Evolutionary conservation across 106 monocot genomes (phyloP), one percentile per base, ranked within the genome.

Genomic region (Dendrobium nobile): DNA sequence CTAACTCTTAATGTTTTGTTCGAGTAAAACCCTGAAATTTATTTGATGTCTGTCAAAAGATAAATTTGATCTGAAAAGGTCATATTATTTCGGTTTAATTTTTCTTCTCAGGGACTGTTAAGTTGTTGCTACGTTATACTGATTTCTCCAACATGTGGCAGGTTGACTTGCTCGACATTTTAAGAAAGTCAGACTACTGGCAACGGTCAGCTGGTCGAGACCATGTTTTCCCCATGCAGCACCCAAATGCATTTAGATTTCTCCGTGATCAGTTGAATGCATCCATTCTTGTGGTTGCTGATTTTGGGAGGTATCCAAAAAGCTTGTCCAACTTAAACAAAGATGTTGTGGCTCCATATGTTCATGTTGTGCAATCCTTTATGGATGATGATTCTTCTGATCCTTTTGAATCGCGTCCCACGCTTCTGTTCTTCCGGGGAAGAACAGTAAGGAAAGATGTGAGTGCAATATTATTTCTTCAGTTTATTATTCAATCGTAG

Each of bases 221-320:
- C 73, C 97, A 95, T 82, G 88, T 98, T 41, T 89, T 98, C 80
- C 97, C 97, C 73, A 92, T 95, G 91, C 92, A 91, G 48, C 97
- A 98, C 74, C 97, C 97, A 67, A 98, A 98, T 84, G 97, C 94
- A 79, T 98, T 98, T 83, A 90, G 97, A 81, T 98, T 98, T 82
- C 83, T 91, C 24, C 86, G 92, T 48, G 85, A 89, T 84, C 81
- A 87, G 73, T 82, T 98, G 72, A 98, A 98, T 79, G 86, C 92
- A 73, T 98, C 97, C 16, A 95, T 98, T 67, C 89, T 98, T 73
- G 75, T 98, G 47, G 89, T 95, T 79, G 88, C 85, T 80, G 97
- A 98, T 81, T 98, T 98, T 84, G 97, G 88, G 24, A 86, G 97
- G 11, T 87, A 88, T 77, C 86, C 92, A 51, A 87, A 73, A 78